A percentile compares a stretch with the other conserved stretches of the same genome.
Evolutionary conservation across 495 filamentous ascomycete genomes (phyloP).

Genomic region (Hypoxylon lienhwacheense): DNA sequence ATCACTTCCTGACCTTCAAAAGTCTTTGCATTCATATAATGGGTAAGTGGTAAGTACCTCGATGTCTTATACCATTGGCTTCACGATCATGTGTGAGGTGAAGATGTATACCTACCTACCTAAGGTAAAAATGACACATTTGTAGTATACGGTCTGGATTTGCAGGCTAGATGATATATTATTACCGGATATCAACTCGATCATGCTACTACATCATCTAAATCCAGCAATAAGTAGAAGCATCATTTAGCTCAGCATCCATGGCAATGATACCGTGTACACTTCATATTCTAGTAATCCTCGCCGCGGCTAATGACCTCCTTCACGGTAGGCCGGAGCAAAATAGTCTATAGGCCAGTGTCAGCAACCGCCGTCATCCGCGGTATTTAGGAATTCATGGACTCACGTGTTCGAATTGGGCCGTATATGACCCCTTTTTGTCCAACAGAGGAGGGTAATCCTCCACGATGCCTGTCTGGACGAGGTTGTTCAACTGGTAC

Average conservation of each 20-base stretch:
- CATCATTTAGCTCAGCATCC: background rate
- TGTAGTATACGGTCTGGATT: no score
- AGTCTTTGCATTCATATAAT: no score
- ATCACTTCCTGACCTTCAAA: no score
- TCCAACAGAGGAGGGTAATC: conserved; percentile 87
- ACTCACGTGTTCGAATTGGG: conserved; percentile 92
- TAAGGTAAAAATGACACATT: no score
- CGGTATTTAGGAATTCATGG: background rate
- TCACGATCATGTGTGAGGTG: no score
- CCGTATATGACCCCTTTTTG: conserved; percentile 93
- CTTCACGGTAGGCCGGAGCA: conserved; percentile 85
- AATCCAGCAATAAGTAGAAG: no score
- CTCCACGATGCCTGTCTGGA: conserved; percentile 81
- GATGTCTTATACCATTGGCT: no score
- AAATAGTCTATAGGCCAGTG: conserved; percentile 64
- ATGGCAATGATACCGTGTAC: background rate
- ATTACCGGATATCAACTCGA: no score
- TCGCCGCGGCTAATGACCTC: conserved; percentile 91
- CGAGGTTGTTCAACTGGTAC: conserved; percentile 79
- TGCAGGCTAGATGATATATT: no score
- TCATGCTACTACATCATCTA: no score
- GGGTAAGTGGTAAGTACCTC: no score
- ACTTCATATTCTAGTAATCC: conserved; percentile 63
- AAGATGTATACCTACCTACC: no score
- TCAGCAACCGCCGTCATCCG: conserved; percentile 33